These are phyloP conservation scores for Fusarium sp. DNA, from an alignment of 2,329 filamentous ascomycete species.

Conservation along the genomic window DNA sequence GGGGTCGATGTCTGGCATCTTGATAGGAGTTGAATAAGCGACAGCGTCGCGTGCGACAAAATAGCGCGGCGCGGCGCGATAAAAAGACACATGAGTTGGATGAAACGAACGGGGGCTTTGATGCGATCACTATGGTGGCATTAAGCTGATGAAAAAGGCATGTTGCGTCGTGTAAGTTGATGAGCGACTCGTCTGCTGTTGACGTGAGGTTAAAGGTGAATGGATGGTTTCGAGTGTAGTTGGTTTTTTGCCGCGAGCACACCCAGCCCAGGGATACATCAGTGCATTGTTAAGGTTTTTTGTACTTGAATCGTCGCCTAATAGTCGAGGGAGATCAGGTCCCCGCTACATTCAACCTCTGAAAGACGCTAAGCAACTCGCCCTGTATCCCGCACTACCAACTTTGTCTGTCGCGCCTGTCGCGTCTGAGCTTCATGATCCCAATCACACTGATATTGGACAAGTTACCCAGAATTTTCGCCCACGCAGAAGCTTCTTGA, in stretches of 20 bases:
- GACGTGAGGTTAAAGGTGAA: constrained; percentile 40
- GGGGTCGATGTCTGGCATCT: constrained; percentile 76
- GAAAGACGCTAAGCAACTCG: constrained; percentile 23
- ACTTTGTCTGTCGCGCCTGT: constrained; percentile 43
- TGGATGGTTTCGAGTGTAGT: constrained; percentile 48
- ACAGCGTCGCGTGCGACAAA: constrained; percentile 58
- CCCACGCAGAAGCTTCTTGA: not conserved
- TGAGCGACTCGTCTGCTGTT: constrained; percentile 46
- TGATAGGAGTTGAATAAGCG: constrained; percentile 44
- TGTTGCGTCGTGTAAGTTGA: constrained; percentile 52
- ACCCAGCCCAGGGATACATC: constrained; percentile 27
- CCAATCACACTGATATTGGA: constrained; percentile 9
- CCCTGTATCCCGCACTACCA: constrained; percentile 24
- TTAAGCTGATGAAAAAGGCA: constrained; percentile 57
- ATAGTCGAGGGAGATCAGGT: not conserved
- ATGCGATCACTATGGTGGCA: constrained; percentile 54
- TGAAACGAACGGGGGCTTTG: constrained; percentile 46
- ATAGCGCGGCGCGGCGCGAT: constrained; percentile 56
- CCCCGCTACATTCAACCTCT: constrained; percentile 29
- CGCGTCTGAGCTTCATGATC: constrained; percentile 27
- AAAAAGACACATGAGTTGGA: constrained; percentile 55
- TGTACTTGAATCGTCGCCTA: constrained; percentile 26
- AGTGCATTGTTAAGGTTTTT: constrained; percentile 37
- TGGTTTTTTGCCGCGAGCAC: constrained; percentile 48
- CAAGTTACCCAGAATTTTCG: not conserved